Evolutionary conservation across 179 eudicot genomes (phyloP), one percentile per base, ranked within the genome.

Genomic region (Dionaea muscipula): DNA sequence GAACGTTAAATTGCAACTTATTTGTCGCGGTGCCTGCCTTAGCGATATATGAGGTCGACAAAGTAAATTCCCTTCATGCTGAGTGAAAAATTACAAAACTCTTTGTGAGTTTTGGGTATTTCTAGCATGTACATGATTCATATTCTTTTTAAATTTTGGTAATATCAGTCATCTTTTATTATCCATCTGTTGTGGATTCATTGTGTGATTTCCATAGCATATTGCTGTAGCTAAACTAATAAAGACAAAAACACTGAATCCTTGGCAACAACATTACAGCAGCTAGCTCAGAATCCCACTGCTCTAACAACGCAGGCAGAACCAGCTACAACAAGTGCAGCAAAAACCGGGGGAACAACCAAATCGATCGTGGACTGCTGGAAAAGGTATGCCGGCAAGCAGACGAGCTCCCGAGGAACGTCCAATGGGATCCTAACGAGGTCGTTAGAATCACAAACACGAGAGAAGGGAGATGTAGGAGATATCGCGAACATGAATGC

Each of bases 321-420:
- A 54, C 69, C 60, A 16, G 78, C 80, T 19, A 86, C 91, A 0
- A 86, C 60, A 11, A 73, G 62, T 2, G 87, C 85, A 9, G 85
- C 87, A 35, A 83, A 86, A 15, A 83, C 39, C 0, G 85, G 86
- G 13, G 95, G 85, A 1, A 78, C 83, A 18, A 81, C 13, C 51
- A 78, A 31, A 43, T 88, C 96, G 53, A 81, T 28, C 62, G 65
- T 69, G 0, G 96, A 80, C 56, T 76, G 56, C 43, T 50, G 60
- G 37, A 83, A 81, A 12, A 72, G 22, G 33, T 65, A 61, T 7
- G 63, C 73, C 17, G 85, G 85, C 26, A 86, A 61, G 53, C 95
- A 83, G 11, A 83, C 57, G 0, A 66, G 60, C 61, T 86, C 83
- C 0, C 71, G 38, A 12, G 91, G 81, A 27, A 78, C 27, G 31